Conservation (phyloP, 2,329 filamentous ascomycete species). For the Ceratocystis variospora region DNA sequence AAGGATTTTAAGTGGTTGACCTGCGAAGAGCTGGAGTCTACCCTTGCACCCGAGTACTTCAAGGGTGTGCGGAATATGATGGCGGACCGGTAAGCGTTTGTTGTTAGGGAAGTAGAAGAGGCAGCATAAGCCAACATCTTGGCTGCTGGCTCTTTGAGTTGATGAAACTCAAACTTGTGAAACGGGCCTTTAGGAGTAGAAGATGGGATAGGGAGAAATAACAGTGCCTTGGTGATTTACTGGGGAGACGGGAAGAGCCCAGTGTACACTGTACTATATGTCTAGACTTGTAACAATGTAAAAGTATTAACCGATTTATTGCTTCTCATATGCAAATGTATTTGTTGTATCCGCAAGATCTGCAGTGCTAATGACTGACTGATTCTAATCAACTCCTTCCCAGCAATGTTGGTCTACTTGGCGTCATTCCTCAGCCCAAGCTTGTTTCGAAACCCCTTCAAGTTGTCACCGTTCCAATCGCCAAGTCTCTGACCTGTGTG, state of each 20-base stretch:
- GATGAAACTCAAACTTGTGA: not conserved
- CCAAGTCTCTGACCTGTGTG: not conserved
- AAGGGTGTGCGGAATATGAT: constrained; percentile 69
- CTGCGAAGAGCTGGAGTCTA: constrained; percentile 67
- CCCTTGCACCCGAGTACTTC: constrained; percentile 57
- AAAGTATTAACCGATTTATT: not conserved
- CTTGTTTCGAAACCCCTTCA: not conserved
- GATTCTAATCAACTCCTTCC: too few relatives aligned
- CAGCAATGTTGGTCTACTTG: too few relatives aligned
- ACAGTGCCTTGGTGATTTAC: not conserved
- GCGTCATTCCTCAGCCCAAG: not conserved
- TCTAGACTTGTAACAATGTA: constrained; percentile 19
- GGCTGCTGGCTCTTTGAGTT: not conserved
- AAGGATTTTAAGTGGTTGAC: constrained; percentile 85
- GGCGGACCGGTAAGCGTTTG: constrained; percentile 47
- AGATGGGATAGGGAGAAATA: not conserved
- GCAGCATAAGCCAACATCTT: not conserved
- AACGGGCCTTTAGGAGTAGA: constrained; percentile 14
- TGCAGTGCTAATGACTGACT: not conserved
- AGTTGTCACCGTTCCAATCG: not conserved
- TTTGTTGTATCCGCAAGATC: not conserved
- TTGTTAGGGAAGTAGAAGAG: too few relatives aligned
- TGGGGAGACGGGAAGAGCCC: not conserved
- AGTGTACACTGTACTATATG: constrained; percentile 16
- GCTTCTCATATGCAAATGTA: not conserved